Base-by-base conservation (phyloP, 495 filamentous ascomycete species). In the Penicillium desertorum region DNA sequence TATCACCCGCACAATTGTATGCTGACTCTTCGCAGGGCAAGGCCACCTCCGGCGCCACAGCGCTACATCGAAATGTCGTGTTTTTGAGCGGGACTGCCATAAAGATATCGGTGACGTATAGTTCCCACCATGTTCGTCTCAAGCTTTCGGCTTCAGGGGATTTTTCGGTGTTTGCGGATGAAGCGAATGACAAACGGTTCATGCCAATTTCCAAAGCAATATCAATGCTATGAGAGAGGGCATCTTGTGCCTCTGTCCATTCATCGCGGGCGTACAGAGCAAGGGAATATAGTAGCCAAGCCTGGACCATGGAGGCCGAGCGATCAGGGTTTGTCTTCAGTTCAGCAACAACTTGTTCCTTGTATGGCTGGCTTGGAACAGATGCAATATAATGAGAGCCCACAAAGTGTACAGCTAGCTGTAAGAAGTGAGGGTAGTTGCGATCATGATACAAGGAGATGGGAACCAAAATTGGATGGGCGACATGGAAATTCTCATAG, bases 121-220 rank as follows among this genome's bases (percentile, higher is more conserved):
- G 62, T 53, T 76, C 73, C 75, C 75, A 77, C 73, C 73, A 77
- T 14, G 75, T 77, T 34, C 75, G 62, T 51, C 73, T 62, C 49
- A 74, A 56, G 41, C 71, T 75, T 52, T 77, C 75, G 1, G 75
- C 72, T 49, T 76, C 71, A 5, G 71, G 57, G 3, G 68, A 69
- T 25, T 54, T 57, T 36, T 67, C 63, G 7, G 61, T 32, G 14
- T 63, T 54, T 3, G 53, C 36, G 5, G 69, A 63, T 4, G 64
- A 32, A 11, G 72, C 71, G 45, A 76, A 77, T 5, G 67, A 70
- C 41, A 57, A 47, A 1, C 62, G 59, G 48, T 76, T 69, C 71
- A 77, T 74, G 0, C 73, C 72, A 9, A 77, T 57, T 45, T 72
- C 67, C 25, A 75, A 55, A 11, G 73, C 73, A 20, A 74, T 63